phyloP scores from a whole-genome alignment of 345 rosid genomes.

The Syzygium aqueum region DNA sequence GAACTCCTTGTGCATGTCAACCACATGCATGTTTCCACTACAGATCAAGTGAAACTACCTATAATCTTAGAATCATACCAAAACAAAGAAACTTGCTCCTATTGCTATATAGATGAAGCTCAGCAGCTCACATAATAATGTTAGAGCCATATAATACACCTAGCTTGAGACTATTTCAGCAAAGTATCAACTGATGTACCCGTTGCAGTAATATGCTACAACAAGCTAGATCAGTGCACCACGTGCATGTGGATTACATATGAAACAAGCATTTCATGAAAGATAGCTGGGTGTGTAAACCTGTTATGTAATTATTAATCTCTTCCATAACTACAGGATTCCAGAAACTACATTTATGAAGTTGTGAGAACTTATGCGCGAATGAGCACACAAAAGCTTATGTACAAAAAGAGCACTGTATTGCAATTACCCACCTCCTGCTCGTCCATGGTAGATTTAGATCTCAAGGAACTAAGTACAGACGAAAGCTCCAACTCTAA shows the following conservation, averaged over 20 bases:
- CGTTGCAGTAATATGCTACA: neutral
- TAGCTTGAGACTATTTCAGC: neutral
- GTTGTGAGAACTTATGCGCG: neutral
- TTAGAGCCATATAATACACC: neutral
- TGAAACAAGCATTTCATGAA: neutral
- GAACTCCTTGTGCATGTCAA: neutral
- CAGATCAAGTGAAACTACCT: neutral
- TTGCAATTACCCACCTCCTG: constrained; percentile 24
- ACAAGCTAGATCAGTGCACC: neutral
- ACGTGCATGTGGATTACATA: neutral
- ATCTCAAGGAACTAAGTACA: constrained; percentile 54
- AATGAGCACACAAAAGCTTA: neutral
- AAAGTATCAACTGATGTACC: neutral
- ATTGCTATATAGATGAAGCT: neutral
- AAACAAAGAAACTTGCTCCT: neutral
- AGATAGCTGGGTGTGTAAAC: neutral
- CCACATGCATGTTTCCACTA: neutral
- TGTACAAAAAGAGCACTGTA: neutral
- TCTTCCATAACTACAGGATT: neutral
- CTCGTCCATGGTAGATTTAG: constrained; percentile 25
- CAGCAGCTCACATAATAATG: neutral
- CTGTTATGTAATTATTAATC: neutral
- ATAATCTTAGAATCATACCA: neutral
- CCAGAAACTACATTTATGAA: neutral
- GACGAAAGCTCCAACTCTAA: constrained; percentile 76